These are phyloP conservation scores for Leccinum proximum DNA, from an alignment of 1,284 basidiomycete species.

Conservation along the genomic window DNA sequence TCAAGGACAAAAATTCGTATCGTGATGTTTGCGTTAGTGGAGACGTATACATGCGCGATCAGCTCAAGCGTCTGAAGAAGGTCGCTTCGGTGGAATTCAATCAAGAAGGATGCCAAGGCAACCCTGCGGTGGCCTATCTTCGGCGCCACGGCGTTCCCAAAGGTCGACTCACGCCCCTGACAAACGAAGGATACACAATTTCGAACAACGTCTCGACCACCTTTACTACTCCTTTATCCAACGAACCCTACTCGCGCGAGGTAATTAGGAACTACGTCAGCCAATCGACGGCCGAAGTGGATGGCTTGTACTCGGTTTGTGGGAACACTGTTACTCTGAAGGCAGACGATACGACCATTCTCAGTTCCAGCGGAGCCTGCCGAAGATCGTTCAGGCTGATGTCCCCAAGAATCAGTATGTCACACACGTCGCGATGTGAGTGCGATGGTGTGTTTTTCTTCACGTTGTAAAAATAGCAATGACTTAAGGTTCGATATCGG, in stretches of 20 bases:
- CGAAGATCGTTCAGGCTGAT: constrained; percentile 35
- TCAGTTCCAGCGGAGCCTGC: constrained; percentile 31
- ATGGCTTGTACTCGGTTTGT: constrained; percentile 46
- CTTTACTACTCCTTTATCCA: constrained; percentile 82
- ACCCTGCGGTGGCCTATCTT: constrained; percentile 92
- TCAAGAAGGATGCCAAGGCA: constrained; percentile 86
- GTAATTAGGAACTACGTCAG: constrained; percentile 47
- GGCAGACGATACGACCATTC: constrained; percentile 32
- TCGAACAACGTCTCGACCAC: constrained; percentile 54
- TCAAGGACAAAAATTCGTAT: constrained; percentile 90
- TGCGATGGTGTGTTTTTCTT: background rate
- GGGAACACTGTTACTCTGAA: constrained; percentile 41
- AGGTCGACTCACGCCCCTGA: constrained; percentile 75
- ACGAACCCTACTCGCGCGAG: constrained; percentile 85
- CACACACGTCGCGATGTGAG: constrained; percentile 37
- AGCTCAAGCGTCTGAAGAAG: constrained; percentile 83
- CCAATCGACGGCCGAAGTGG: constrained; percentile 36
- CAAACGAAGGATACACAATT: constrained; percentile 86
- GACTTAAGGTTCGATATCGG: constrained; percentile 31
- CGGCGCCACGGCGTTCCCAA: constrained; percentile 86
- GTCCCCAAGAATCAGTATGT: constrained; percentile 29
- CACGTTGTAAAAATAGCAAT: background rate
- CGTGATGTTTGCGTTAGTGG: constrained; percentile 83
- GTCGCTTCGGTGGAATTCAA: constrained; percentile 89
- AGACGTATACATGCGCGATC: constrained; percentile 82